Conservation (phyloP, 1,139 yeast species). For the Suhomyces anneliseae region DNA sequence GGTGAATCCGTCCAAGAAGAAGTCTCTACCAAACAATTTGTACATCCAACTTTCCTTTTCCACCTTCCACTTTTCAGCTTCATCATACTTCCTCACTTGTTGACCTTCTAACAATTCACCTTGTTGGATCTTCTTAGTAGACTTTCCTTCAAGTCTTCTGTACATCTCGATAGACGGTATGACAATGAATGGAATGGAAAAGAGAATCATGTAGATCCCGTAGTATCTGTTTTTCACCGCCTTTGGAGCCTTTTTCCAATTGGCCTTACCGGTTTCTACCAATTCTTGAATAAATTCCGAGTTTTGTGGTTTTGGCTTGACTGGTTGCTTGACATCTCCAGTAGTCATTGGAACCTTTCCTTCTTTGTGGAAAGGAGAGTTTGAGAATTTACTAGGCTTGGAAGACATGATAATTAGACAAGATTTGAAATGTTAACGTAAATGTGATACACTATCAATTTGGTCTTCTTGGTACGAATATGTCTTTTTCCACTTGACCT, state of each 20-base stretch:
- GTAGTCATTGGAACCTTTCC: slow-evolving; percentile 20
- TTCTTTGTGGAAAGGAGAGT: slow-evolving; percentile 37
- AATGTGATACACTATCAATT: too few species aligned
- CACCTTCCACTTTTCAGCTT: slow-evolving; percentile 42
- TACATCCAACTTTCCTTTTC: slow-evolving; percentile 42
- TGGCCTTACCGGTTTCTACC: slow-evolving; percentile 42
- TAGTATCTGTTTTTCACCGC: slow-evolving; percentile 40
- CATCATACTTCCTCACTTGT: slow-evolving; percentile 36
- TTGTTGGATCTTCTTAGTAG: slow-evolving; percentile 42
- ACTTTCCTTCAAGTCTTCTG: slow-evolving; percentile 41
- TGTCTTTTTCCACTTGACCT: too few species aligned
- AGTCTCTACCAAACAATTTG: slow-evolving; percentile 44
- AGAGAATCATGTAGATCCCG: slow-evolving; percentile 40
- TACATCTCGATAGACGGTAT: slow-evolving; percentile 39
- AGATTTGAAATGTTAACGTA: too few species aligned
- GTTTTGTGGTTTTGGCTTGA: slow-evolving; percentile 21
- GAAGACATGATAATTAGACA: slow-evolving; percentile 1
- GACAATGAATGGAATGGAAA: slow-evolving; percentile 40
- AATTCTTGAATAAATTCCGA: slow-evolving; percentile 38
- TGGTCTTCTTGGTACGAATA: too few species aligned
- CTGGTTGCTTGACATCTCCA: slow-evolving; percentile 8
- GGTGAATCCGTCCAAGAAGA: slow-evolving; percentile 48
- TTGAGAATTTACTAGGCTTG: slow-evolving; percentile 18
- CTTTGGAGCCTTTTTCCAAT: slow-evolving; percentile 49
- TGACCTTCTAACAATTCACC: slow-evolving; percentile 42